Base-by-base conservation (phyloP, 352 stramenopile genomes). In the Thalassiosira livingstoniorum region DNA sequence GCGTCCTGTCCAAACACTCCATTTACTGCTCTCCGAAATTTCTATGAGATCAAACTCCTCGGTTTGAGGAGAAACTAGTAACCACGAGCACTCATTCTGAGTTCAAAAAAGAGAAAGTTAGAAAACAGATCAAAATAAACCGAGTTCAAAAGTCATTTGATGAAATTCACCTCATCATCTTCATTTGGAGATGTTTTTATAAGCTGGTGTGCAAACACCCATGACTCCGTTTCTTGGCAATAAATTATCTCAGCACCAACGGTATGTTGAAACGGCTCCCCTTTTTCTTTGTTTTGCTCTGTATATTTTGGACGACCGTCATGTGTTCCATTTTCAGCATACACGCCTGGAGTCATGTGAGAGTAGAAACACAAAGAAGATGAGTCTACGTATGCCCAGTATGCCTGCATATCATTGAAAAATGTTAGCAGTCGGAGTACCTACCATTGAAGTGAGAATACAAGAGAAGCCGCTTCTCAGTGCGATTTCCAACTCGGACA, bases 381-480 rank as follows among this genome's bases (percentile, higher is more conserved):
- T 25, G n/a, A 1, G n/a, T n/a, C 29, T 31, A n/a, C 27, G 45
- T 58, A 55, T 78, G 57, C 31, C 64, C n/a, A n/a, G n/a, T n/a
- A n/a, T n/a, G n/a, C n/a, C n/a, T n/a, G n/a, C n/a, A n/a, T n/a
- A n/a, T n/a, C n/a, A n/a, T n/a, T n/a, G n/a, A n/a, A n/a, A n/a
- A n/a, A n/a, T n/a, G n/a, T n/a, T n/a, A n/a, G n/a, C n/a, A n/a
- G n/a, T n/a, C 51, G 39, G 53, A 37, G 63, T 84, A 84, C 15
- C 75, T 80, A 35, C 78, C 78, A 63, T 78, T 82, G 43, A 86
- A 86, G 42, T 86, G 79, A 27, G 42, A 71, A 45, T 72, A 86
- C 11, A 86, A 51, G 0, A 86, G 43, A 31, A 86, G 53, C 1
- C 79, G 39, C 10, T 73, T 75, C 42, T 85, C 71, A 7, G 15